Evolutionary conservation across 768 basidiomycete genomes (phyloP).

Genomic region (Cystobasidium ongulense): DNA sequence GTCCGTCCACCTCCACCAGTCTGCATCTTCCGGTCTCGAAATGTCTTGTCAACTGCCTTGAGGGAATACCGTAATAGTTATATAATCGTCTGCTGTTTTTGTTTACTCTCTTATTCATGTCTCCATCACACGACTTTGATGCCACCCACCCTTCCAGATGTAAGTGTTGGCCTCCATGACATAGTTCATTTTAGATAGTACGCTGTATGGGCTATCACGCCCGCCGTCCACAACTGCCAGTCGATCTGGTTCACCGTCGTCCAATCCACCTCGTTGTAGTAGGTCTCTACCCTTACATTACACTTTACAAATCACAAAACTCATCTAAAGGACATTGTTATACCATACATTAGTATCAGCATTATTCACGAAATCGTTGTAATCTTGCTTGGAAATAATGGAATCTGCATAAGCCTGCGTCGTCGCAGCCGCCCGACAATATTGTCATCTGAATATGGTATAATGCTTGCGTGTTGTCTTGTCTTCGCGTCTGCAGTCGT

Average conservation of each 20-base stretch:
- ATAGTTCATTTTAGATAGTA: no score
- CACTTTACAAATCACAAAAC: neutral
- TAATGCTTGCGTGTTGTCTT: no score
- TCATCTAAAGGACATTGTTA: neutral
- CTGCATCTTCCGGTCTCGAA: neutral
- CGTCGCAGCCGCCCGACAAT: neutral
- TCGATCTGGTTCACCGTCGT: neutral
- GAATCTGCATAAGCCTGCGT: neutral
- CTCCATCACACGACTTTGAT: neutral
- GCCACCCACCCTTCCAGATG: no score
- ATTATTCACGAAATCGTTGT: neutral
- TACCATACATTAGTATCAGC: neutral
- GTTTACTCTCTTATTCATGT: neutral
- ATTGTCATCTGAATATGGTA: neutral
- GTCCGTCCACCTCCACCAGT: neutral
- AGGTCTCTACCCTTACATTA: neutral
- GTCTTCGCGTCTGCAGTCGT: no score
- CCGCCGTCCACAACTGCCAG: neutral
- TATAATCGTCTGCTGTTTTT: neutral
- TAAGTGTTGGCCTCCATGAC: no score
- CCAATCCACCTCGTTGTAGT: neutral
- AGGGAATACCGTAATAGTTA: constrained; percentile 3
- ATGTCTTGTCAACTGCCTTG: neutral
- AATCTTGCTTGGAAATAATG: neutral
- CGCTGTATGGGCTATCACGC: no score